These are phyloP conservation scores for Thelonectria discophora DNA, from an alignment of 2,329 filamentous ascomycete species.

Conservation along the genomic window DNA sequence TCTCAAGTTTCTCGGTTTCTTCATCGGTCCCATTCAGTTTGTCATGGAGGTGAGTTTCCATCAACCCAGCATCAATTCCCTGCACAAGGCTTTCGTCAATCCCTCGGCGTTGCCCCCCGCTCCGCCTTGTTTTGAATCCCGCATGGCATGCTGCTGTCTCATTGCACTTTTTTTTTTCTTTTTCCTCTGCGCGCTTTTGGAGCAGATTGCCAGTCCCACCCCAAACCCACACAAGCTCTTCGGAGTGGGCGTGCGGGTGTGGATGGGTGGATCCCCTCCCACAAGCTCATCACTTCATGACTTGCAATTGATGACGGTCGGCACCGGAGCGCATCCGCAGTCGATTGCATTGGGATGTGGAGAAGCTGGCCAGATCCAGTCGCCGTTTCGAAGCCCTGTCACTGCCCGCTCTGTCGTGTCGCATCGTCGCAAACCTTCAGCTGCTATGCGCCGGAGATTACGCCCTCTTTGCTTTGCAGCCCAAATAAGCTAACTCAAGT, in stretches of 20 bases:
- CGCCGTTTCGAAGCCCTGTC: slow-evolving; percentile 33
- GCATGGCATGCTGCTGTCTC: slow-evolving; percentile 16
- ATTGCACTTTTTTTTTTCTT: slow-evolving; percentile 34
- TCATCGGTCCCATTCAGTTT: slow-evolving; percentile 90
- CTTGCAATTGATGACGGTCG: slow-evolving; percentile 23
- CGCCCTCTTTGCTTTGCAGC: slow-evolving; percentile 2
- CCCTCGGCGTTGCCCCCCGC: slow-evolving; percentile 13
- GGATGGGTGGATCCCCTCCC: slow-evolving; percentile 40
- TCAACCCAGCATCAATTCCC: background rate
- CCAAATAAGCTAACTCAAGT: slow-evolving; percentile 39
- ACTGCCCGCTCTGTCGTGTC: slow-evolving; percentile 12
- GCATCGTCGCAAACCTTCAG: slow-evolving; percentile 14
- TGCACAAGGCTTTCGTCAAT: slow-evolving; percentile 10
- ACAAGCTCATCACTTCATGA: slow-evolving; percentile 24
- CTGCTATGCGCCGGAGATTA: slow-evolving; percentile 24
- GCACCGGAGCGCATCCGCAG: slow-evolving; percentile 23
- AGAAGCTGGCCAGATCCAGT: slow-evolving; percentile 38
- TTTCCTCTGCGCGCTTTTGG: slow-evolving; percentile 36
- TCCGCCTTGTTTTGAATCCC: slow-evolving; percentile 29
- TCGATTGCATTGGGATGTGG: slow-evolving; percentile 28
- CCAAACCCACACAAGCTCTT: slow-evolving; percentile 46
- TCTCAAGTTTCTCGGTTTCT: slow-evolving; percentile 84
- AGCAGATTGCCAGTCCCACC: slow-evolving; percentile 44
- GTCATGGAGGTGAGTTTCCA: slow-evolving; percentile 80
- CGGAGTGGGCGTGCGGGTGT: slow-evolving; percentile 13